Evolutionary conservation across 352 stramenopile genomes (phyloP).

Genomic region (Pythium chondricola): DNA sequence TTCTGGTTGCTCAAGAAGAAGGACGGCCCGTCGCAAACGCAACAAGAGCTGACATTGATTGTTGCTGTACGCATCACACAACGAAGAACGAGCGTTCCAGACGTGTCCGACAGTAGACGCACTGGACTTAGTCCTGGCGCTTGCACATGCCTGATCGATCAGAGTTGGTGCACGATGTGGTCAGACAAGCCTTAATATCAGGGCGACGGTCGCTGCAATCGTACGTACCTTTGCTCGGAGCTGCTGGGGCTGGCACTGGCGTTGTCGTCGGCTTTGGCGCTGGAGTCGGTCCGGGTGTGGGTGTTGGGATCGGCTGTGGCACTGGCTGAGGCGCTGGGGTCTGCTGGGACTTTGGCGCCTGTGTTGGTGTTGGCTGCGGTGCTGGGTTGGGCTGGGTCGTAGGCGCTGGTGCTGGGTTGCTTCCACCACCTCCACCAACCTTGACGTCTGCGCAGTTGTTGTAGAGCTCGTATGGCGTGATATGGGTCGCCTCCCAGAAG

Average conservation of each 20-base stretch:
- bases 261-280: not conserved
- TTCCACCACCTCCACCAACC: conserved; percentile 2
- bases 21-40: too few species aligned
- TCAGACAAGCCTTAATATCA: too few species aligned
- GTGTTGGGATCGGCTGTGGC: not conserved
- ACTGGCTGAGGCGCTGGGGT: not conserved
- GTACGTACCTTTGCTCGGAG: too few species aligned
- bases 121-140: too few species aligned
- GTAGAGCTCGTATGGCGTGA: conserved; percentile 15
- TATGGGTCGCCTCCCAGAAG: conserved; percentile 18
- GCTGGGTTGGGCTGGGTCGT: not conserved
- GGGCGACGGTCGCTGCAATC: too few species aligned
- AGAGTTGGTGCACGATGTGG: too few species aligned
- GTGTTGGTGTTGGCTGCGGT: not conserved
- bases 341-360: conserved; percentile 11
- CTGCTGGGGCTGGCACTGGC: not conserved
- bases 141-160: too few species aligned
- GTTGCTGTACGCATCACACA: too few species aligned
- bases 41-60: too few species aligned
- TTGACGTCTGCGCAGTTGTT: conserved; percentile 24
- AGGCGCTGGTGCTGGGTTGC: not conserved
- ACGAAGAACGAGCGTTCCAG: too few species aligned
- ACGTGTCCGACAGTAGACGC: too few species aligned
- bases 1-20: too few species aligned
- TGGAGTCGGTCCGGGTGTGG: not conserved